Evolutionary conservation across 441 rosid species (phyloP), one percentile per base, ranked within the genome.

Genomic region (Eutrema salsugineum): DNA sequence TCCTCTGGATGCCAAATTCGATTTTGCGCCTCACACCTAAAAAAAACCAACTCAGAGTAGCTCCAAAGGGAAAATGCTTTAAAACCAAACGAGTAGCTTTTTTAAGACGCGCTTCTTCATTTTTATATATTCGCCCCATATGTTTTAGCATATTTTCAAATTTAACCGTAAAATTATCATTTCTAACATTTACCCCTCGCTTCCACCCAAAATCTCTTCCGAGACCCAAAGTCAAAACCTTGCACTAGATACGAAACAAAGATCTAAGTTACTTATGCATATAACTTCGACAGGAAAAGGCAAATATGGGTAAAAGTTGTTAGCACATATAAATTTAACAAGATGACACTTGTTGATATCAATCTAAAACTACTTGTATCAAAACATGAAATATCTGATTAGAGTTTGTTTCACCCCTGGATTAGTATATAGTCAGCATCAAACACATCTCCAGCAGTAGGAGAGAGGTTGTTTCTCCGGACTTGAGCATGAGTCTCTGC

Each of bases 401-500:
- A 0, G 11, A 11, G 47, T 68, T 55, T 56, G 61, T 63, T 47
- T 73, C n/a, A 91, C 40, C 3, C 88, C 36, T 79, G 97, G 72
- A 94, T 82, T 67, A 88, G 72, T 70, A 94, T 62, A 64, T 88
- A 94, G 36, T 85, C 82, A 19, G 83, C 82, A 65, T 84, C 87
- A 66, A 78, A 73, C n/a, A 57, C 46, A 68, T 90, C 98, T 68
- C 93, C 96, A 15, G 91, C 75, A 7, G 98, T 92, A n/a, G 99
- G 99, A 27, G 97, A 80, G 55, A 90, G 78, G 79, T 83, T 94
- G 58, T 55, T 85, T 47, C 97, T 72, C 35, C 86, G 78, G 71
- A 95, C 86, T 66, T 92, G 99, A 19, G 93, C 99, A 73, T 95
- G 99, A 30, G 89, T 83, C 86, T 95, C 99, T 15, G 98, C 99